Evolutionary conservation across 2,329 filamentous ascomycete genomes (phyloP).

Genomic region (Colletotrichum simmondsii): DNA sequence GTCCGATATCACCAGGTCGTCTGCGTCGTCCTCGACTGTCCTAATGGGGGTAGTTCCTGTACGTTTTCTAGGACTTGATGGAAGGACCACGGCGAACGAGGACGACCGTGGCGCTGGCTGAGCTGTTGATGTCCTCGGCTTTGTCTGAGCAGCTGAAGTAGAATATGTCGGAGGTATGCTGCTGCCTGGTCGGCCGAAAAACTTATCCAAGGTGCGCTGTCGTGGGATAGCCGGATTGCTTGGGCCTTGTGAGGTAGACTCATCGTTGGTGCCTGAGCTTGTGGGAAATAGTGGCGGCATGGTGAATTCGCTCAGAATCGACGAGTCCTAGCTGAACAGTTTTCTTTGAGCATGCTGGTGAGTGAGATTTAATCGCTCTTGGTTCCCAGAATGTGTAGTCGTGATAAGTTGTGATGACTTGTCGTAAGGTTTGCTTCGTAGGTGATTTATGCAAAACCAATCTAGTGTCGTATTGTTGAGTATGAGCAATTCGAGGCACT

Average conservation of each 20-base stretch:
- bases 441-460: not conserved
- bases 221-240: not conserved
- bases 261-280: not conserved
- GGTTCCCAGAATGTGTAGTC: not conserved
- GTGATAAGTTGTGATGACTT: not conserved
- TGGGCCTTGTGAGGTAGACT: not conserved
- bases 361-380: not conserved
- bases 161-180: not conserved
- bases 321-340: not conserved
- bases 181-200: slow-evolving; percentile 1
- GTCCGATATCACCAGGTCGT: slow-evolving; percentile 37
- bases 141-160: not conserved
- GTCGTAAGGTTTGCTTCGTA: not conserved
- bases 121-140: slow-evolving; percentile 4
- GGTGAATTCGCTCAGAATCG: not conserved
- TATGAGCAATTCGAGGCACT: not conserved
- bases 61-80: slow-evolving; percentile 8
- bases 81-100: slow-evolving; percentile 29
- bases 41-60: not conserved
- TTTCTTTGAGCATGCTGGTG: not conserved
- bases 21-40: slow-evolving; percentile 29
- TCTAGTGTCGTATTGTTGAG: not conserved
- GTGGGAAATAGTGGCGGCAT: slow-evolving; percentile 11
- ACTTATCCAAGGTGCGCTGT: slow-evolving; percentile 23
- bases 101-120: slow-evolving; percentile 19